A percentile compares a stretch with the other conserved stretches of the same genome.
Evolutionary conservation across 2,329 filamentous ascomycete genomes (phyloP).

Genomic region (Hypoxylon sp.): DNA sequence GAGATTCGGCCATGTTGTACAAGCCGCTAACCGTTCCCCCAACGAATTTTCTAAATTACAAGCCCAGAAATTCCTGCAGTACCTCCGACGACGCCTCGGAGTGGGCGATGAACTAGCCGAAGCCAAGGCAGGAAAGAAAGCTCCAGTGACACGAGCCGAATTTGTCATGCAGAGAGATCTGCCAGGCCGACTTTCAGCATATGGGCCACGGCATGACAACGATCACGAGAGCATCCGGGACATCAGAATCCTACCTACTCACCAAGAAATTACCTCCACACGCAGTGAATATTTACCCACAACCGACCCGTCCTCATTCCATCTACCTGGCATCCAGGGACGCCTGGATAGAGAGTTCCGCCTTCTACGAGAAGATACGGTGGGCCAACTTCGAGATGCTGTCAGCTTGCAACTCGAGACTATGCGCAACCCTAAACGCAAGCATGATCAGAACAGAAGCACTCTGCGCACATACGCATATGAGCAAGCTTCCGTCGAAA

Average conservation of each 20-base stretch:
- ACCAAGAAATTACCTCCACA: slow-evolving; percentile 61
- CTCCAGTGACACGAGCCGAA: slow-evolving; percentile 43
- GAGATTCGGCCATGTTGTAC: slow-evolving; percentile 21
- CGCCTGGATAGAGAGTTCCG: slow-evolving; percentile 70
- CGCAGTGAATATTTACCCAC: slow-evolving; percentile 62
- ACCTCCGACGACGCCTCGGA: slow-evolving; percentile 53
- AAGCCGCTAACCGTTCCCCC: slow-evolving; percentile 9
- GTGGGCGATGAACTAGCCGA: slow-evolving; percentile 49
- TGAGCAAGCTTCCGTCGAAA: slow-evolving; percentile 43
- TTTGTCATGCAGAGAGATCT: slow-evolving; percentile 55
- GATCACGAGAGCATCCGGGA: slow-evolving; percentile 62
- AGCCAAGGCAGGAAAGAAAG: slow-evolving; percentile 11
- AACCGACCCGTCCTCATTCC: slow-evolving; percentile 57
- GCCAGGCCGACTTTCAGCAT: slow-evolving; percentile 54
- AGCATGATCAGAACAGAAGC: slow-evolving; percentile 44
- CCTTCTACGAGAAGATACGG: slow-evolving; percentile 68
- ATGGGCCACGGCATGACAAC: slow-evolving; percentile 63
- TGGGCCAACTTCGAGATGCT: slow-evolving; percentile 67
- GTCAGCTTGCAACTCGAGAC: slow-evolving; percentile 59
- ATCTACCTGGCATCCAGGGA: slow-evolving; percentile 61
- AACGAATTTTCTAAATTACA: slow-evolving; percentile 52
- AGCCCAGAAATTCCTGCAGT: slow-evolving; percentile 52
- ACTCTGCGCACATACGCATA: slow-evolving; percentile 57
- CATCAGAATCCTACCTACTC: slow-evolving; percentile 66
- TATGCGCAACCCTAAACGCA: slow-evolving; percentile 47